These are phyloP conservation scores for Candida piceae DNA, from an alignment of 805 yeast species.

Conservation along the genomic window DNA sequence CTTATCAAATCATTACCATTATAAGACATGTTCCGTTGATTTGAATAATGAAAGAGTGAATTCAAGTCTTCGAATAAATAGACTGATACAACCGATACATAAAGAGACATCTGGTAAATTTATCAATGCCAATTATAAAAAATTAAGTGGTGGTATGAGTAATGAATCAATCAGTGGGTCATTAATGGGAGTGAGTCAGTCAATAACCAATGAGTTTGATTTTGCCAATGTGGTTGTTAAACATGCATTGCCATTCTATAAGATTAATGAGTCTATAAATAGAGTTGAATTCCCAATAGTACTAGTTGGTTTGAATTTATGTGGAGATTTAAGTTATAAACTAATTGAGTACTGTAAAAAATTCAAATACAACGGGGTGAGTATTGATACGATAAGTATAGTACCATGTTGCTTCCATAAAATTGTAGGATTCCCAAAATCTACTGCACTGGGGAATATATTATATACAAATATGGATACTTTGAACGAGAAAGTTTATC, in stretches of 20 bases:
- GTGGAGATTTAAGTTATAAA: slow-evolving; percentile 24
- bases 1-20: slow-evolving; percentile 13
- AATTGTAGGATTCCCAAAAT: slow-evolving; percentile 7
- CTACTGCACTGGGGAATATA: background rate
- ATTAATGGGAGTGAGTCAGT: slow-evolving; percentile 6
- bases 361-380: background rate
- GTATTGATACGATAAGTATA: slow-evolving; percentile 1
- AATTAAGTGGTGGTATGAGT: background rate
- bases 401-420: slow-evolving; percentile 21
- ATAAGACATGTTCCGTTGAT: slow-evolving; percentile 22
- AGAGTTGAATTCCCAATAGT: background rate
- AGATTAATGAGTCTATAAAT: slow-evolving; percentile 4
- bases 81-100: slow-evolving; percentile 14
- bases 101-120: slow-evolving; percentile 3
- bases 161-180: slow-evolving; percentile 7
- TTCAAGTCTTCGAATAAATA: slow-evolving; percentile 17
- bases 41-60: slow-evolving; percentile 14
- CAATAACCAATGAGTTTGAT: slow-evolving; percentile 3
- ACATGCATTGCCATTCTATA: slow-evolving; percentile 7
- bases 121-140: background rate
- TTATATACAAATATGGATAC: background rate
- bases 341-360: slow-evolving; percentile 9
- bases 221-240: slow-evolving; percentile 5
- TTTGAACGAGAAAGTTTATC: no score
- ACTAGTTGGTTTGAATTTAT: slow-evolving; percentile 20